Conservation (phyloP, 2,329 filamentous ascomycete genomes). For the Sporothrix variecibatus region DNA sequence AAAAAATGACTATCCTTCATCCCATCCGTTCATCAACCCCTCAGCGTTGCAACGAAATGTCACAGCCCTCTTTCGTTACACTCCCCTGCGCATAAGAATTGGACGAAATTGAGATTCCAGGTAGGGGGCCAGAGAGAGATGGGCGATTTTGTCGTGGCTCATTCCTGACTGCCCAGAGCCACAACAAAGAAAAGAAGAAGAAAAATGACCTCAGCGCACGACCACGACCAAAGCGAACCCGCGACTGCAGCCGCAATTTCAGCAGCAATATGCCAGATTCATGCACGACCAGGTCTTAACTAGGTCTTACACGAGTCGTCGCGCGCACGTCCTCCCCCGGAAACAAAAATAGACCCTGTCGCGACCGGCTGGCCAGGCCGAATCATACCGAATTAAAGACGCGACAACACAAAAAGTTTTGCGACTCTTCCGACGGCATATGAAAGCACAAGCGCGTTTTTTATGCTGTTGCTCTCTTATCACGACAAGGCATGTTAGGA, state of each 20-base stretch:
- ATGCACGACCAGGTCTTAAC: not conserved
- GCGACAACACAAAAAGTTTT: not conserved
- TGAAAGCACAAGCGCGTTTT: not conserved
- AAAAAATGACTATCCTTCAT: not conserved
- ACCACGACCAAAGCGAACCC: not conserved
- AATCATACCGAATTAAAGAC: not conserved
- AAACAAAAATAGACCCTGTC: not conserved
- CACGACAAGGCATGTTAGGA: not conserved
- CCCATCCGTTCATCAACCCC: not conserved
- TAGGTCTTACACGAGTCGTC: not conserved
- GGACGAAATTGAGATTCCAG: not conserved
- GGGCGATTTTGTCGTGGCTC: not conserved
- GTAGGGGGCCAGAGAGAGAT: not conserved
- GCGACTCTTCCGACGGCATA: not conserved
- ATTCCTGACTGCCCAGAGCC: not conserved
- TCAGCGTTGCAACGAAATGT: not conserved
- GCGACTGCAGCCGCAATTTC: slow-evolving; percentile 2
- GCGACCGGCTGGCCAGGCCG: not conserved
- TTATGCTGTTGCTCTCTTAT: not conserved
- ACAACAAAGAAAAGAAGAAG: not conserved
- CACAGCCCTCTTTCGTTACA: not conserved
- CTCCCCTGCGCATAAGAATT: slow-evolving; percentile 1
- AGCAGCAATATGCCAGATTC: slow-evolving; percentile 1
- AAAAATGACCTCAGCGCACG: not conserved
- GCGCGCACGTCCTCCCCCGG: not conserved